Evolutionary conservation across 257 asterid genomes (phyloP), one percentile per base, ranked within the genome.

Genomic region (Paulownia fortunei): DNA sequence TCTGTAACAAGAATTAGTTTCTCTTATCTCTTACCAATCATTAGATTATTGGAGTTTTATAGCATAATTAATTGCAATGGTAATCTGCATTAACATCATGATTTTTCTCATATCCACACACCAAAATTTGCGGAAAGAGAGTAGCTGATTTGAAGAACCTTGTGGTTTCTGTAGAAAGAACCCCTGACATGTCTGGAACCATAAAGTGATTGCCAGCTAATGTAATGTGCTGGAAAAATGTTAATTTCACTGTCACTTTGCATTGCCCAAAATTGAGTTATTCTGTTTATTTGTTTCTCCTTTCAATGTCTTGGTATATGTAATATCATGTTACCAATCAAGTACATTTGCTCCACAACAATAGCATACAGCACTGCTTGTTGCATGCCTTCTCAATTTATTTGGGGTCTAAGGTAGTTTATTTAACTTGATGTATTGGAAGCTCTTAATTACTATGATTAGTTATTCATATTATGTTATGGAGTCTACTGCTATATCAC

Each of bases 331-430:
- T 36, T 67, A 13, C 71, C 19, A 46, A 55, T 65, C 41, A 19
- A 51, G 36, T 18, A 11, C 19, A 27, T 72, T 58, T 60, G 55
- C 71, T 15, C 62, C 59, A 71, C n/a, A 54, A 39, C 16, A 58
- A 49, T 83, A 27, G 59, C 58, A 37, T 23, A n/a, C 27, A 32
- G 41, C 32, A 12, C 34, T 37, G 34, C n/a, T 37, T 36, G 42
- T 64, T 66, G 36, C 49, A 37, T 54, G 74, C 62, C 51, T 62
- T 21, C 39, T 84, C 69, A 64, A 23, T 78, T 78, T 41, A 39
- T 41, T 73, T 64, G 36, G 54, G 19, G 27, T 39, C 32, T 74
- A 69, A 19, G 47, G 51, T 49, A 52, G 30, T 68, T 73, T 44
- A 37, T 71, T 65, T 71, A 46, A 69, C 61, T 42, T 63, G 30